Percentiles rank a stretch among this genome's conserved stretches.
phyloP scores from a whole-genome alignment of 768 basidiomycete species.

The Ramaria sp. region DNA sequence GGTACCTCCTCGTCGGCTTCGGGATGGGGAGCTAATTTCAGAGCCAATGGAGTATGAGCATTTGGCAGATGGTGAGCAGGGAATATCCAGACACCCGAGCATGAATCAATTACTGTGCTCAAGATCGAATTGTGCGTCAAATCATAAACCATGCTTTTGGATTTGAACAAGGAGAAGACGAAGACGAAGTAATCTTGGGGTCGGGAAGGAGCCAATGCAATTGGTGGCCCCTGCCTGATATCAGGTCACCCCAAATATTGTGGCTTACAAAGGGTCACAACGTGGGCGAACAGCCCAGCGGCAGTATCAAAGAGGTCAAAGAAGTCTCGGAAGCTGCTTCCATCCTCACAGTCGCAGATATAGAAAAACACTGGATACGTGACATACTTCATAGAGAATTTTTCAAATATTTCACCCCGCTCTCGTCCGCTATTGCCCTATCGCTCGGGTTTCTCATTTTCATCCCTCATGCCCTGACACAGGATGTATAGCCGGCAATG shows the following conservation, averaged over 20 bases:
- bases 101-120: not conserved
- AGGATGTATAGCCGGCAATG: not conserved
- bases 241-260: not conserved
- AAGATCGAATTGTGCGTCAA: not conserved
- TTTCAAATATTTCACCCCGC: not conserved
- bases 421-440: not conserved
- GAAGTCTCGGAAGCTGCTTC: not conserved
- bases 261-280: not conserved
- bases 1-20: not conserved
- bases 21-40: not conserved
- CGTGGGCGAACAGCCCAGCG: not conserved
- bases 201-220: not conserved
- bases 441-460: not conserved
- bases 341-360: not conserved
- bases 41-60: not conserved
- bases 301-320: not conserved
- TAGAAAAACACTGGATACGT: not conserved
- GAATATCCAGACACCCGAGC: not conserved
- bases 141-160: not conserved
- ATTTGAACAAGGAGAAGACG: not conserved
- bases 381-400: not conserved
- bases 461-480: not conserved
- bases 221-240: not conserved
- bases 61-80: not conserved
- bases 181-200: not conserved